A percentile compares a stretch with the other conserved stretches of the same genome.
These are phyloP conservation scores for Furcasterigmium furcatum DNA, from an alignment of 2,329 filamentous ascomycete species.

Conservation along the genomic window DNA sequence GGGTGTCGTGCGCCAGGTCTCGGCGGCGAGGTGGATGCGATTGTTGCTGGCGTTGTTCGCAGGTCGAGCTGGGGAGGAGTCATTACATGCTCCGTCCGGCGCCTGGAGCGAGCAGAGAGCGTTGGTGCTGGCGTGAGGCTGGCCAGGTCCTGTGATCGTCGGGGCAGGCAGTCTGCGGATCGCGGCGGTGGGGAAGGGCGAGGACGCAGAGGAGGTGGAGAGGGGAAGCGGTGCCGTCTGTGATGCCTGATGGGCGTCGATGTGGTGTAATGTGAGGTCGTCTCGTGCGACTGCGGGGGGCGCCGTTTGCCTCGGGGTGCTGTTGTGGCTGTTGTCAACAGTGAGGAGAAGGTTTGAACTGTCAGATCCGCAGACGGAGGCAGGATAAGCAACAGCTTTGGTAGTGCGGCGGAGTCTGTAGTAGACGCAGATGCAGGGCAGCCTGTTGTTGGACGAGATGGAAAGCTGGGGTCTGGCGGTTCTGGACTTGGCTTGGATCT, in stretches of 20 bases:
- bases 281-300: neutral
- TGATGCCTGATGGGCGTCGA: neutral
- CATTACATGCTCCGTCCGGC: slow-evolving; percentile 2
- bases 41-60: neutral
- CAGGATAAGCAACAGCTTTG: neutral
- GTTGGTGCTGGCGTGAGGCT: neutral
- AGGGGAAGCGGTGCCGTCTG: neutral
- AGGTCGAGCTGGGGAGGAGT: neutral
- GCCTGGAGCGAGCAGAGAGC: neutral
- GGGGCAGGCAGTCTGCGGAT: neutral
- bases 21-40: neutral
- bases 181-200: neutral
- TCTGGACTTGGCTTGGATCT: neutral
- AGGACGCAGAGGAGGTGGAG: neutral
- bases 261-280: neutral
- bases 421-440: neutral
- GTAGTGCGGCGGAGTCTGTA: neutral
- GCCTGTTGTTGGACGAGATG: neutral
- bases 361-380: neutral
- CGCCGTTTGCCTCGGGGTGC: neutral
- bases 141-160: neutral
- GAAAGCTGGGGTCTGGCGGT: neutral
- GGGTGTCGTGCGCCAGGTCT: neutral
- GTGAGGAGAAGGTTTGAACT: neutral
- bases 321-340: neutral